Conservation (phyloP, 2,329 filamentous ascomycete species). For the Colletotrichum endophyticum region DNA sequence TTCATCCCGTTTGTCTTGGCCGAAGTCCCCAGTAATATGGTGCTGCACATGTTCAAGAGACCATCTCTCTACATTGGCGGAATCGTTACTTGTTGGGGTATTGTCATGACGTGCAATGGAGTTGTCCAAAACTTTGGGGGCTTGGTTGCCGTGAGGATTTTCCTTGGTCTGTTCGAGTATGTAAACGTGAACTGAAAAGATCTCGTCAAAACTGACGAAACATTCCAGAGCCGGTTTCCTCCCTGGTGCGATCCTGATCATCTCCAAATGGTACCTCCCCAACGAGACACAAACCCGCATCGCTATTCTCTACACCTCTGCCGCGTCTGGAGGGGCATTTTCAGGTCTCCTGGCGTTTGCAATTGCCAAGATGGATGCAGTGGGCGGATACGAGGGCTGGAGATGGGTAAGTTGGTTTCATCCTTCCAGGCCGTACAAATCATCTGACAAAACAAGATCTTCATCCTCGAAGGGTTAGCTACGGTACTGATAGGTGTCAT, state of each 20-base stretch:
- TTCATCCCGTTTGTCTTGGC: constrained; percentile 65
- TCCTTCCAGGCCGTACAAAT: not conserved
- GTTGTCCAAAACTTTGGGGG: constrained; percentile 42
- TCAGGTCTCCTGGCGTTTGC: constrained; percentile 48
- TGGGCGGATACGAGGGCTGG: constrained; percentile 47
- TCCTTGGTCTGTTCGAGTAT: constrained; percentile 43
- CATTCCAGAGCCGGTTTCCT: constrained; percentile 34
- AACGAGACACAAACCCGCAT: constrained; percentile 33
- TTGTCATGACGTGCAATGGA: constrained; percentile 41
- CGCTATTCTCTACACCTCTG: constrained; percentile 39
- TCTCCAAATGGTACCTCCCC: constrained; percentile 36
- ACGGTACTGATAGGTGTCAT: constrained; percentile 40
- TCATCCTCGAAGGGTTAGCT: constrained; percentile 55
- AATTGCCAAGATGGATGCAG: constrained; percentile 51
- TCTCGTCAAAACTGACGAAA: not conserved
- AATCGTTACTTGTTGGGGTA: constrained; percentile 39
- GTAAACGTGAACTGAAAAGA: not conserved
- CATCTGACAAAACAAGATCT: constrained; percentile 39
- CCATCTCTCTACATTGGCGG: constrained; percentile 48
- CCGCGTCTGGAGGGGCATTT: constrained; percentile 45
- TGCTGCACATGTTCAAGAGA: constrained; percentile 40
- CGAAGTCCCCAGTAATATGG: constrained; percentile 44
- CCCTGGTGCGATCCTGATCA: constrained; percentile 34
- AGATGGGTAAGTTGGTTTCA: constrained; percentile 38
- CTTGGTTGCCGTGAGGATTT: constrained; percentile 42